Evolutionary conservation across 495 filamentous ascomycete species (phyloP).

Genomic region (Podospora appendiculata): DNA sequence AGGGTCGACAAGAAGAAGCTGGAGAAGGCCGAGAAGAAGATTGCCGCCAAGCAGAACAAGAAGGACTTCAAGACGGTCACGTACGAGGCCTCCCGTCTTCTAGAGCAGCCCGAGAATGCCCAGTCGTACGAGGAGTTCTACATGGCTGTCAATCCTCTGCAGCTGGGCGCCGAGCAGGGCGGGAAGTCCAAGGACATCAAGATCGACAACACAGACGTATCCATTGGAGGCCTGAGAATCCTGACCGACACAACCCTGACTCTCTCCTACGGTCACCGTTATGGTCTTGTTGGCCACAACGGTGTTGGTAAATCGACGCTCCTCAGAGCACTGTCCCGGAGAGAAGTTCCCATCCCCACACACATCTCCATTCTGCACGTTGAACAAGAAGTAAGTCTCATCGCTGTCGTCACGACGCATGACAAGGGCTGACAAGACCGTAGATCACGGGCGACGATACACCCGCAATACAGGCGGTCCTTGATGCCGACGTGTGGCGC

Average conservation of each 20-base stretch:
- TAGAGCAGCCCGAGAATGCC: slow-evolving; percentile 74
- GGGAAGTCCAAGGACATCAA: slow-evolving; percentile 99
- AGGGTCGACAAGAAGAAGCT: slow-evolving; percentile 98
- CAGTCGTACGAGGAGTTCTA: slow-evolving; percentile 99
- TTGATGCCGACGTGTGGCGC: slow-evolving; percentile 98
- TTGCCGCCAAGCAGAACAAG: slow-evolving; percentile 96
- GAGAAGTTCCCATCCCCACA: slow-evolving; percentile 89
- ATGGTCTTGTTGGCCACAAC: slow-evolving; percentile 97
- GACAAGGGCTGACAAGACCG: slow-evolving; percentile 11
- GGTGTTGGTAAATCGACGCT: slow-evolving; percentile 99
- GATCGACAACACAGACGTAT: slow-evolving; percentile 88
- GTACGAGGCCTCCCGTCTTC: slow-evolving; percentile 88
- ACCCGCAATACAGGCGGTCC: slow-evolving; percentile 84
- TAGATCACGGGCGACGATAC: slow-evolving; percentile 96
- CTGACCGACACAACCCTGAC: slow-evolving; percentile 83
- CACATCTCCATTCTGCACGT: slow-evolving; percentile 99
- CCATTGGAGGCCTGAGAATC: slow-evolving; percentile 84
- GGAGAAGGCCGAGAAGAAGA: slow-evolving; percentile 95
- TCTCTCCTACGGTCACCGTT: slow-evolving; percentile 86
- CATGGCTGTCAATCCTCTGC: slow-evolving; percentile 97
- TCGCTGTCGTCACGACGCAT: not conserved
- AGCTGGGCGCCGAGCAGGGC: slow-evolving; percentile 57
- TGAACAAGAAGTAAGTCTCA: slow-evolving; percentile 75
- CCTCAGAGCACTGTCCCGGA: slow-evolving; percentile 79
- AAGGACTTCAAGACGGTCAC: slow-evolving; percentile 97